These are phyloP conservation scores for Moricandia arvensis DNA, from an alignment of 345 rosid genomes.

Conservation along the genomic window DNA sequence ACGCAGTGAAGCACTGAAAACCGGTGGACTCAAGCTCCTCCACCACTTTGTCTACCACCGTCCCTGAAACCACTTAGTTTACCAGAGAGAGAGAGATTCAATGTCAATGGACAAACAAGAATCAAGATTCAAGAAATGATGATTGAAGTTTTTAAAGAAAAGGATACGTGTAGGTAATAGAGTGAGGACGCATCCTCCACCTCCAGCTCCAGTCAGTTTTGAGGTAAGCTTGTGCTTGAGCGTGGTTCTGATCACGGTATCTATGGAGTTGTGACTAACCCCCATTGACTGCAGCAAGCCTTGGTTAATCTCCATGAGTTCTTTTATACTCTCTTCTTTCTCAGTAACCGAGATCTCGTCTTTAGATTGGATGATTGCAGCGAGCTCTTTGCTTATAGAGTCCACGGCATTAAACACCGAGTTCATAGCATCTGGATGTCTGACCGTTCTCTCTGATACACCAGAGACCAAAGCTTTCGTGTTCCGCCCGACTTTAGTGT, in stretches of 20 bases:
- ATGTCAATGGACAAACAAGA: conserved; percentile 42
- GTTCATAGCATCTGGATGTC: conserved; percentile 73
- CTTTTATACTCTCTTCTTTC: conserved; percentile 72
- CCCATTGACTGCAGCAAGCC: conserved; percentile 92
- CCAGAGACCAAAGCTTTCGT: conserved; percentile 89
- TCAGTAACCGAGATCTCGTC: conserved; percentile 49
- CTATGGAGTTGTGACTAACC: conserved; percentile 82
- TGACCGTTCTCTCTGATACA: conserved; percentile 68
- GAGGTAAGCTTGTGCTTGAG: conserved; percentile 77
- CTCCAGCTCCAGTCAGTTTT: conserved; percentile 96
- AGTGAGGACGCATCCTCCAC: conserved; percentile 92
- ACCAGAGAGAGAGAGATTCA: background rate
- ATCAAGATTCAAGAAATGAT: conserved; percentile 1
- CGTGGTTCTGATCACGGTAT: conserved; percentile 70
- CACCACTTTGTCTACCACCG: conserved; percentile 56
- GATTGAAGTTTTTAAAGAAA: background rate
- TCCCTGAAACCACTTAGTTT: conserved; percentile 50
- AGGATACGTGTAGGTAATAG: conserved; percentile 84
- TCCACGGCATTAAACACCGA: conserved; percentile 78
- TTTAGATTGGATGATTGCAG: conserved; percentile 52
- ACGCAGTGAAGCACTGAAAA: conserved; percentile 76
- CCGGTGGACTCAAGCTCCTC: conserved; percentile 74
- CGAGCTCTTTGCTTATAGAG: conserved; percentile 69
- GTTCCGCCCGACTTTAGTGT: conserved; percentile 85
- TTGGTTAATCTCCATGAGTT: conserved; percentile 92